A percentile compares a stretch with the other conserved stretches of the same genome.
These are phyloP conservation scores for Aureobasidium subglaciale DNA, from an alignment of 2,329 filamentous ascomycete species.

Conservation along the genomic window DNA sequence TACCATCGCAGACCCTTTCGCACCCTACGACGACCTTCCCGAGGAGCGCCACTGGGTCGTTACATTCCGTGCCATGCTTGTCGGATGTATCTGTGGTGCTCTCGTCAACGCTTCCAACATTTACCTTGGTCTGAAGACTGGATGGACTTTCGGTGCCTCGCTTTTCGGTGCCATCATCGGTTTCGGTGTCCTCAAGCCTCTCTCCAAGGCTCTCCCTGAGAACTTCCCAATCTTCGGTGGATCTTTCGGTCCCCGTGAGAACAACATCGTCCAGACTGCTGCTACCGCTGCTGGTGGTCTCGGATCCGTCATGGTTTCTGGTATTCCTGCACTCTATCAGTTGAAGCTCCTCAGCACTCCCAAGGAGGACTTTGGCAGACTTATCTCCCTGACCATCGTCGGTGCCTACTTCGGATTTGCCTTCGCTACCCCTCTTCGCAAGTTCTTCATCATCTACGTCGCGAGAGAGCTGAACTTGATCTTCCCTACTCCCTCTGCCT, in stretches of 20 bases:
- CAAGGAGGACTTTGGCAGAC: slow-evolving; percentile 48
- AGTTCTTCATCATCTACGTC: slow-evolving; percentile 36
- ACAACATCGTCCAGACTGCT: slow-evolving; percentile 52
- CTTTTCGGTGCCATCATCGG: slow-evolving; percentile 46
- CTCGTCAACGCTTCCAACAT: slow-evolving; percentile 55
- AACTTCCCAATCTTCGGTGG: slow-evolving; percentile 45
- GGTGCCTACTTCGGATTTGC: slow-evolving; percentile 58
- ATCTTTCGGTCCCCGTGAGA: slow-evolving; percentile 53
- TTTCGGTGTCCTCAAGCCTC: slow-evolving; percentile 36
- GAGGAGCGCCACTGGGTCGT: slow-evolving; percentile 44
- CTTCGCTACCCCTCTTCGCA: slow-evolving; percentile 48
- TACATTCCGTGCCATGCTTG: slow-evolving; percentile 48
- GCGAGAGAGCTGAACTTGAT: slow-evolving; percentile 51
- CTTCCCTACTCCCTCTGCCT: slow-evolving; percentile 53
- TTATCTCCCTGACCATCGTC: slow-evolving; percentile 54
- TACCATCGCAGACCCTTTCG: slow-evolving; percentile 33
- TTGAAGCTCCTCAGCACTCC: slow-evolving; percentile 46
- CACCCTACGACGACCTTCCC: slow-evolving; percentile 37
- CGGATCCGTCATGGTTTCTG: slow-evolving; percentile 50
- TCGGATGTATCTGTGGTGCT: slow-evolving; percentile 49
- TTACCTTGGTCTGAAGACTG: slow-evolving; percentile 47
- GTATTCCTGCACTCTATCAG: slow-evolving; percentile 53
- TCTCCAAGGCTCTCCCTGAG: slow-evolving; percentile 22
- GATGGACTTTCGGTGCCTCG: slow-evolving; percentile 35
- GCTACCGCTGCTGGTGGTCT: slow-evolving; percentile 53